phyloP scores from a whole-genome alignment of 2,329 filamentous ascomycete genomes.

The Fusarium sp. region DNA sequence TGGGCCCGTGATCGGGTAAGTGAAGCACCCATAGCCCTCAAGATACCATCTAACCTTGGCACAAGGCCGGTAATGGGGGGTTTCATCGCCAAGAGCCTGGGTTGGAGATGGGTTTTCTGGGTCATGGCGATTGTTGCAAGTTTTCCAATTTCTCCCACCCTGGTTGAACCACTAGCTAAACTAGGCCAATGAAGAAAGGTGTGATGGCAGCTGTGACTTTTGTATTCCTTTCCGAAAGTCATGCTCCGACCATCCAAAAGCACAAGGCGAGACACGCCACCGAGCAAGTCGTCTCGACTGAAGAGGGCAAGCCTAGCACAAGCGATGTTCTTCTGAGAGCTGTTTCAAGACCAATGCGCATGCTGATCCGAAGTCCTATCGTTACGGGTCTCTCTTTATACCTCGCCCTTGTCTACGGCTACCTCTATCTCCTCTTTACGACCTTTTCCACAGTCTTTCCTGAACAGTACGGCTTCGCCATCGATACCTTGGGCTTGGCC shows the following conservation, averaged over 20 bases:
- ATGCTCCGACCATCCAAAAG: slow-evolving; percentile 8
- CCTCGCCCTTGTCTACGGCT: slow-evolving; percentile 15
- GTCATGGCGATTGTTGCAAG: slow-evolving; percentile 16
- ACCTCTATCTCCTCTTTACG: slow-evolving; percentile 18
- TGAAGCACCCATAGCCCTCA: background rate
- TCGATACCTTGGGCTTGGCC: background rate
- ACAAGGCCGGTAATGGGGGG: slow-evolving; percentile 8
- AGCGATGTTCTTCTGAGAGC: background rate
- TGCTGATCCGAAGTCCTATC: background rate
- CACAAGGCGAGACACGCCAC: background rate
- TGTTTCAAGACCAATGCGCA: background rate
- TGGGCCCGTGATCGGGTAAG: slow-evolving; percentile 7
- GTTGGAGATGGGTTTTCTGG: slow-evolving; percentile 24
- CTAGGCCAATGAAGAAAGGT: background rate
- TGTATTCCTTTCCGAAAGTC: slow-evolving; percentile 3
- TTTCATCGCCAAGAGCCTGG: slow-evolving; percentile 4
- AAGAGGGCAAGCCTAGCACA: background rate
- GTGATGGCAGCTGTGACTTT: background rate
- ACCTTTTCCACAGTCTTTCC: slow-evolving; percentile 13
- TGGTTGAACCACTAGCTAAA: background rate
- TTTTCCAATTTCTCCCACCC: accelerated
- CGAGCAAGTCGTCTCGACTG: accelerated
- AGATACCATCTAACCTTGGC: accelerated
- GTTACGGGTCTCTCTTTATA: slow-evolving; percentile 12
- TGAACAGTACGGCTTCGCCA: background rate